Evolutionary conservation across 331 rosid species (phyloP), one percentile per base, ranked within the genome.

Genomic region (Spiraea crenata): DNA sequence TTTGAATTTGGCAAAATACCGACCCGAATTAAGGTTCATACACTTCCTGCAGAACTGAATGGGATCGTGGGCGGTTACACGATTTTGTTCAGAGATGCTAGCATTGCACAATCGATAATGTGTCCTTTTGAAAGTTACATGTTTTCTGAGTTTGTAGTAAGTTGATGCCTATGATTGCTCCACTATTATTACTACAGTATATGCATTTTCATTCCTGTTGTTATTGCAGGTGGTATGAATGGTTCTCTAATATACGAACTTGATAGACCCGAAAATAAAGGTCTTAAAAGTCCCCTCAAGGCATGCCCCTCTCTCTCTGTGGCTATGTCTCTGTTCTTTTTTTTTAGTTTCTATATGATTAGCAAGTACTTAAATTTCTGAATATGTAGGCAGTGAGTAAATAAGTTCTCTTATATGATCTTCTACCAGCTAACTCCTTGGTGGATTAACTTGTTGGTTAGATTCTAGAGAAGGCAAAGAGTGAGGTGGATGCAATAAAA

Each of bases 211-310:
- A 74, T 50, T 72, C 60, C 66, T 63, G 51, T 74, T 84, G 81
- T 76, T 63, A 47, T 70, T 84, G 79, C 86, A 91, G 99, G 99
- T 79, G 99, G 99, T 37, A 95, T 89, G 99, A 91, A 95, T 74
- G 97, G 99, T 76, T 91, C 97, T 64, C 63, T 95, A 40, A 65
- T 87, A 69, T 83, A 83, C 14, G 99, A 93, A 82, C 96, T 93
- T 78, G 91, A 81, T 77, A 89, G 97, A 83, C 92, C 86, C 25
- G 97, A 93, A 87, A 93, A 91, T 73, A 80, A 82, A 57, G 96
- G 97, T 65, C 93, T 93, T 35, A 83, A 84, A 70, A 85, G 79
- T 68, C 84, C 97, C 69, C 51, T 91, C 56, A 89, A 91, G 97
- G 99, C 82, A 79, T 45, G 89, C 61, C 70, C 57, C 12, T 69